These are phyloP conservation scores for Penicillium silybi DNA, from an alignment of 495 filamentous ascomycete species.

Conservation along the genomic window DNA sequence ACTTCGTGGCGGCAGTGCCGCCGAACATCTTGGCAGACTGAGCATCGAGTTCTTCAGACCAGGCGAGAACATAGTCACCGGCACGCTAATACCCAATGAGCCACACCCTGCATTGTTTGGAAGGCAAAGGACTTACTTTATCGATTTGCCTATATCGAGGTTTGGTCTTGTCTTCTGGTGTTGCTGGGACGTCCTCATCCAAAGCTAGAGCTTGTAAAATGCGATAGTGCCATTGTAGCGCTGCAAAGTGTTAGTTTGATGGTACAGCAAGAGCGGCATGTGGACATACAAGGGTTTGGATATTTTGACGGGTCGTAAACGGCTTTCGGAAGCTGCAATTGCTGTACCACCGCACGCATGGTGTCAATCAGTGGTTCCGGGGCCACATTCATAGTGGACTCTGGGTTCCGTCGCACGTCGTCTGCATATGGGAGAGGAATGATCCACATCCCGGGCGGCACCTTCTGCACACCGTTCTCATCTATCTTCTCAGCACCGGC, in stretches of 20 bases:
- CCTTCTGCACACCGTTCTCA: slow-evolving; percentile 60
- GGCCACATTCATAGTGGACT: slow-evolving; percentile 52
- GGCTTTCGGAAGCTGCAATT: slow-evolving; percentile 85
- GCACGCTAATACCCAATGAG: slow-evolving; percentile 49
- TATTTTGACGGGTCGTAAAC: slow-evolving; percentile 81
- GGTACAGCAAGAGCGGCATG: background rate
- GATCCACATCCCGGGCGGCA: slow-evolving; percentile 87
- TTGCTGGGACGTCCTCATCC: slow-evolving; percentile 83
- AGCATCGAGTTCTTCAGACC: slow-evolving; percentile 64
- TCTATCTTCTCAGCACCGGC: slow-evolving; percentile 66
- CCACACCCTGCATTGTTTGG: background rate
- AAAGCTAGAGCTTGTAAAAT: slow-evolving; percentile 90
- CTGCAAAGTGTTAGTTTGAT: slow-evolving; percentile 18
- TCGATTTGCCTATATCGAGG: slow-evolving; percentile 82
- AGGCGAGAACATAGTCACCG: slow-evolving; percentile 71
- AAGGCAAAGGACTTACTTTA: slow-evolving; percentile 47
- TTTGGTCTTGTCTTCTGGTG: slow-evolving; percentile 75
- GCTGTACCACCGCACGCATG: slow-evolving; percentile 78
- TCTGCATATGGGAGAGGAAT: slow-evolving; percentile 86
- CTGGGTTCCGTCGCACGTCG: slow-evolving; percentile 73
- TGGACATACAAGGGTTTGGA: slow-evolving; percentile 67
- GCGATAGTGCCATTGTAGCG: slow-evolving; percentile 96
- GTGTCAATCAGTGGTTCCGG: slow-evolving; percentile 68
- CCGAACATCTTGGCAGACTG: slow-evolving; percentile 42
- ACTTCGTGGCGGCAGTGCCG: slow-evolving; percentile 27